Conservation (phyloP, 176 grass and related monocot species). For the maize (Zea mays) region DNA sequence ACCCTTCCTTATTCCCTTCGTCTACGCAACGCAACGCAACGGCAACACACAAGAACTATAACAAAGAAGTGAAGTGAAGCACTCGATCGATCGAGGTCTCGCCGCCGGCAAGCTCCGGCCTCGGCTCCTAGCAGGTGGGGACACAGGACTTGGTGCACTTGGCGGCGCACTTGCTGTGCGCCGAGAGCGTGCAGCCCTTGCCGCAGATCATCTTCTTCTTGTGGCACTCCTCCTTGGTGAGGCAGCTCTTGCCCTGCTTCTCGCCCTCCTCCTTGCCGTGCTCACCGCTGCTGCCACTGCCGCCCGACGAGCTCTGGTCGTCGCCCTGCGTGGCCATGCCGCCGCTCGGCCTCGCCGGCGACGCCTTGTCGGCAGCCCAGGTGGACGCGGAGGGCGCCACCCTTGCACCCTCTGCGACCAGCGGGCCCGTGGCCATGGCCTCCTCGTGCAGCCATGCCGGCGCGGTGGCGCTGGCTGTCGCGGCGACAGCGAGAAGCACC, state of each 20-base stretch:
- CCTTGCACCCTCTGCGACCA: neutral
- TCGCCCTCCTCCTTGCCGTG: conserved; percentile 38
- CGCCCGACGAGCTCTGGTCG: conserved; percentile 26
- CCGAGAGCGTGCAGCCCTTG: conserved; percentile 56
- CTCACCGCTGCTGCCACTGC: conserved; percentile 1
- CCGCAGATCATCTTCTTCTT: conserved; percentile 55
- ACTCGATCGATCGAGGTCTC: neutral
- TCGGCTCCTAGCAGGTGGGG: conserved; percentile 41
- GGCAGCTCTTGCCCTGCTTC: conserved; percentile 45
- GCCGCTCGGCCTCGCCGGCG: neutral
- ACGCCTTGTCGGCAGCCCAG: conserved; percentile 7
- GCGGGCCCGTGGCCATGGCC: neutral
- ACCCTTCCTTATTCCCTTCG: conserved; percentile 36
- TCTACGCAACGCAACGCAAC: neutral
- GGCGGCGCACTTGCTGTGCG: conserved; percentile 57
- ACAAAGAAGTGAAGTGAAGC: neutral
- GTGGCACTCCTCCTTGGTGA: conserved; percentile 59
- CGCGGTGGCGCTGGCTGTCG: conserved; percentile 13
- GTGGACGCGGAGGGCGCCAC: neutral
- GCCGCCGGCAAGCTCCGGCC: neutral
- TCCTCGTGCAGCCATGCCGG: neutral
- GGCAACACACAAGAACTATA: neutral
- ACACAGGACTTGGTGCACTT: conserved; percentile 61
- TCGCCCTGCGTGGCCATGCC: conserved; percentile 35
- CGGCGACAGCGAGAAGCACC: conserved; percentile 36